phyloP scores from a whole-genome alignment of 192 early-diverging fungal genomes.

The Backusella mclennaniae region DNA sequence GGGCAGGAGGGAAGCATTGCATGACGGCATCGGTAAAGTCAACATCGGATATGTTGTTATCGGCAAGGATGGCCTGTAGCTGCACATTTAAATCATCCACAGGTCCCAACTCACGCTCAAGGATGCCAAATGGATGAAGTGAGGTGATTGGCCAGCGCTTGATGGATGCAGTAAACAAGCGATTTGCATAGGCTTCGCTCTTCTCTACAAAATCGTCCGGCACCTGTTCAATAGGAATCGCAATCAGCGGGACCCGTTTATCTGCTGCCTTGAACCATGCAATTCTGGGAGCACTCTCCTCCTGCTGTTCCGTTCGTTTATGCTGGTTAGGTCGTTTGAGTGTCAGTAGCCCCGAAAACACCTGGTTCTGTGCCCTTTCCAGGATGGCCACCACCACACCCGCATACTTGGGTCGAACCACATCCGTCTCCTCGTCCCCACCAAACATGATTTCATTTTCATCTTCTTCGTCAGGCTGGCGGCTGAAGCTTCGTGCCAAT shows the following conservation, averaged over 20 bases:
- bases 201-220: slow-evolving; percentile 69
- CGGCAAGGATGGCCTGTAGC: slow-evolving; percentile 76
- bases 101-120: slow-evolving; percentile 70
- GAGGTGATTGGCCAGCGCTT: slow-evolving; percentile 70
- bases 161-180: slow-evolving; percentile 64
- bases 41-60: slow-evolving; percentile 70
- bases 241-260: slow-evolving; percentile 75
- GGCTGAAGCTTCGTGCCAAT: slow-evolving; percentile 42
- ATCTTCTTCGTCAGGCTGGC: slow-evolving; percentile 54
- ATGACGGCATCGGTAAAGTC: slow-evolving; percentile 75
- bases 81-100: slow-evolving; percentile 78
- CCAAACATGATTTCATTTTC: slow-evolving; percentile 49
- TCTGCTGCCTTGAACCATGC: slow-evolving; percentile 87
- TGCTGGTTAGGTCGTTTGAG: slow-evolving; percentile 39
- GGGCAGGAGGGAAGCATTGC: slow-evolving; percentile 72
- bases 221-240: slow-evolving; percentile 71
- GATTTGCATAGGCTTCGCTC: slow-evolving; percentile 49
- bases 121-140: slow-evolving; percentile 70
- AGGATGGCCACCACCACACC: slow-evolving; percentile 58
- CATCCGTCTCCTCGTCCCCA: slow-evolving; percentile 51
- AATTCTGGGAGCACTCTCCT: slow-evolving; percentile 47
- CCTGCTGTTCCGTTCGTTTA: slow-evolving; percentile 22
- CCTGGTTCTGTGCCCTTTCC: slow-evolving; percentile 52
- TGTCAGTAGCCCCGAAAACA: slow-evolving; percentile 49
- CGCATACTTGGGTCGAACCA: slow-evolving; percentile 53